Percentiles rank a stretch among this genome's conserved stretches.
phyloP scores from a whole-genome alignment of 2,329 filamentous ascomycete species.

The Claviceps digitariae region DNA sequence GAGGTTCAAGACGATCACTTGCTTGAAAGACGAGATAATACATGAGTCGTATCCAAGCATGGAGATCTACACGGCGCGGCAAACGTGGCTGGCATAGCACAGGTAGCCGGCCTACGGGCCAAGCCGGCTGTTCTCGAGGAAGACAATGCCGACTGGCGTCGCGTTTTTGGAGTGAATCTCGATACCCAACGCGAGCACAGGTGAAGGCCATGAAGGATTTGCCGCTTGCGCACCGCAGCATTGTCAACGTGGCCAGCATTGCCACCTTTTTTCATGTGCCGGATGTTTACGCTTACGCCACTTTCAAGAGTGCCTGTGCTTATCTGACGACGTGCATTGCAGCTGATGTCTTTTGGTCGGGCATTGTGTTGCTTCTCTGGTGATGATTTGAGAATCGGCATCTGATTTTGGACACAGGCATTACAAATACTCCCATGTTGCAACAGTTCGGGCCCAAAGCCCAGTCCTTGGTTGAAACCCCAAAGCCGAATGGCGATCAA shows the following conservation, averaged over 20 bases:
- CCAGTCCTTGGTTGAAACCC: not conserved
- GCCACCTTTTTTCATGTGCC: conserved; percentile 1
- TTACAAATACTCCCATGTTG: not conserved
- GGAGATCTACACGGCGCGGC: conserved; percentile 1
- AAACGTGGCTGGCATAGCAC: conserved; percentile 1
- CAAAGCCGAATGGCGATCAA: not conserved
- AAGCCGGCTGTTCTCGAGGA: not conserved
- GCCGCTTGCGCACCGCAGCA: not conserved
- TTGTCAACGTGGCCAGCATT: conserved; percentile 3
- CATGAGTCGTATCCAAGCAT: not conserved
- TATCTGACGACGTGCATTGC: conserved; percentile 1
- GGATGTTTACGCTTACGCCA: conserved; percentile 2
- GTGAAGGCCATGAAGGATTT: conserved; percentile 1
- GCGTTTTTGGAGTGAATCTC: not conserved
- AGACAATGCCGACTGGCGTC: not conserved
- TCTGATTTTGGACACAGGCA: not conserved
- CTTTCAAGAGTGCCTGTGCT: conserved; percentile 1
- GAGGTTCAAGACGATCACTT: no score
- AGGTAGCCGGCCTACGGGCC: not conserved
- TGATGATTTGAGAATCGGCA: not conserved
- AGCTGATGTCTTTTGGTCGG: not conserved
- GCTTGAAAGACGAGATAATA: no score
- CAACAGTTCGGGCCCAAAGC: not conserved
- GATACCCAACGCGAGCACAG: not conserved
- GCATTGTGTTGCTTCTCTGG: not conserved